These are phyloP conservation scores for Neofusicoccum laricinum DNA, from an alignment of 2,329 filamentous ascomycete genomes.

Conservation along the genomic window DNA sequence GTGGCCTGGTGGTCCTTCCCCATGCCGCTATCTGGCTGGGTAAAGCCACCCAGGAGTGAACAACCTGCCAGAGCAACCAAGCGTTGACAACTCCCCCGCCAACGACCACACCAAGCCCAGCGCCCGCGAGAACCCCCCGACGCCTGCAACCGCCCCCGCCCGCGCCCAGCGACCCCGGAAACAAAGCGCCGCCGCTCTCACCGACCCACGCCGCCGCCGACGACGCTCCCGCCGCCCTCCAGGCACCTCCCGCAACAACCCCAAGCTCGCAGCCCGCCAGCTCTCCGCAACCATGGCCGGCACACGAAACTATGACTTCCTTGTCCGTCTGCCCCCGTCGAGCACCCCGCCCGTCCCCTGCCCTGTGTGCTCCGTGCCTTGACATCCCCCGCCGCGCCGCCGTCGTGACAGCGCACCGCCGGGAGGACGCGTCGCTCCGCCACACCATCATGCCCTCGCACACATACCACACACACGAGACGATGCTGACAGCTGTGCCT, in stretches of 20 bases:
- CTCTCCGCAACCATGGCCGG: conserved; percentile 68
- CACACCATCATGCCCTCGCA: background rate
- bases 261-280: conserved; percentile 8
- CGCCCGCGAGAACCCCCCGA: background rate
- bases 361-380: background rate
- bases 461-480: background rate
- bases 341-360: conserved; percentile 17
- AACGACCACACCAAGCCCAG: background rate
- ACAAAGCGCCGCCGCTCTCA: conserved; percentile 11
- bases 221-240: conserved; percentile 23
- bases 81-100: background rate
- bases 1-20: conserved; percentile 9
- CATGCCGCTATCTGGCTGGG: conserved; percentile 14
- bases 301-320: conserved; percentile 98
- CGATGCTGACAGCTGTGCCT: conserved; percentile 3
- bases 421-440: conserved; percentile 5
- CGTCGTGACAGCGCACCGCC: conserved; percentile 9
- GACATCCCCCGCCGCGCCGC: conserved; percentile 13
- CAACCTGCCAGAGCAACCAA: background rate
- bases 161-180: background rate
- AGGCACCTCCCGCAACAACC: conserved; percentile 13
- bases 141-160: background rate
- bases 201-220: conserved; percentile 20
- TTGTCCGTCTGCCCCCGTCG: conserved; percentile 60
- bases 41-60: conserved; percentile 17